Evolutionary conservation across 2,329 filamentous ascomycete genomes (phyloP), one percentile per base, ranked within the genome.

Genomic region (Ploettnerulaceae sp.): DNA sequence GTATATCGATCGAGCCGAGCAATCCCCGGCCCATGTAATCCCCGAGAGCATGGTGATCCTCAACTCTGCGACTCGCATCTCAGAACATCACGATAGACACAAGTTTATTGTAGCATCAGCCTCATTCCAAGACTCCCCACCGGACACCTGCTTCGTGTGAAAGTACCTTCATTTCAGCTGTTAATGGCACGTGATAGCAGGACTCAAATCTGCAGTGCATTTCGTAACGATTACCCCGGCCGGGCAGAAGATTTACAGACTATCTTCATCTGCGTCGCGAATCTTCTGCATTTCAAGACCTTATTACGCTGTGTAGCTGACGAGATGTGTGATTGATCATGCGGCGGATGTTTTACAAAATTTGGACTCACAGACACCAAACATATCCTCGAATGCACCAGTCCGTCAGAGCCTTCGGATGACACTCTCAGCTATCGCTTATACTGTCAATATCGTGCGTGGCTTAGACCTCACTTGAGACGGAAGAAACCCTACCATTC

Each of bases 381-480:
- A 17, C 25, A 29, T 31, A 11, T 21, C 9, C 25, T 40, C 24
- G 9, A 12, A 15, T 31, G 17, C 15, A 8, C 17, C 5, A 40
- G 24, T 15, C 34, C 20, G n/a, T 37, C 34, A 7, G 22, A 40
- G 9, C 25, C 25, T 28, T 40, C 25, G 11, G 25, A 39, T 40
- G 25, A 42, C 8, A 14, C 32, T 33, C 38, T 46, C 24, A 28
- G n/a, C 36, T 37, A 26, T 31, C 33, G 25, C 32, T 49, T 25
- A 26, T 48, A 51, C 33, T 40, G 35, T 38, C 34, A 47, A 20
- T n/a, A 43, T 41, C n/a, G n/a, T n/a, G n/a, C 18, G 36, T 46
- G 42, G 40, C 38, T 51, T n/a, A 34, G 37, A 24, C 36, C 38
- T 24, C 22, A n/a, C n/a, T n/a, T n/a, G n/a, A n/a, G n/a, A n/a